Evolutionary conservation across 306 rosid genomes (phyloP).

Genomic region (Citrullus mucosospermus): DNA sequence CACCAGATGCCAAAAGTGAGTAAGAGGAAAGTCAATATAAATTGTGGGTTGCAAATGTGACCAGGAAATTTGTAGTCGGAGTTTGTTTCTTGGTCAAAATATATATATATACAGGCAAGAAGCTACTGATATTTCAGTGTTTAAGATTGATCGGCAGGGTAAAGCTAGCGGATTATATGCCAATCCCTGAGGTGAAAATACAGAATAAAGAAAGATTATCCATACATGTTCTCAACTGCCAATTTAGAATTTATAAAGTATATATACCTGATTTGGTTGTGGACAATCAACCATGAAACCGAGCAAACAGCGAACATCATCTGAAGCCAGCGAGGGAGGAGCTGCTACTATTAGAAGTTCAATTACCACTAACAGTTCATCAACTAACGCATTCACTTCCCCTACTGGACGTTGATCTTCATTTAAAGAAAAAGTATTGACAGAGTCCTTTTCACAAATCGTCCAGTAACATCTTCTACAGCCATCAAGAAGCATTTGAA

Average conservation of each 20-base stretch:
- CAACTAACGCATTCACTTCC: constrained; percentile 96
- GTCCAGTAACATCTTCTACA: constrained; percentile 95
- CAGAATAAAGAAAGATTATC: not conserved
- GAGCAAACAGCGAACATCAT: constrained; percentile 74
- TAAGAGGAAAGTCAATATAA: not conserved
- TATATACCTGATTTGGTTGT: constrained; percentile 78
- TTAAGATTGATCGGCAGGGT: not conserved
- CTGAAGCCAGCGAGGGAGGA: constrained; percentile 54
- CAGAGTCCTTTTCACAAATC: constrained; percentile 69
- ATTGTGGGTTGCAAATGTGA: not conserved
- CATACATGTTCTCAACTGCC: not conserved
- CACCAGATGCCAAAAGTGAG: not conserved
- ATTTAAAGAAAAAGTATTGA: constrained; percentile 52
- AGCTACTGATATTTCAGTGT: not conserved
- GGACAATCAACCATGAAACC: constrained; percentile 90
- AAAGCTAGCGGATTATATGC: not conserved
- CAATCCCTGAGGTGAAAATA: not conserved
- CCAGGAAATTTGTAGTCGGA: not conserved
- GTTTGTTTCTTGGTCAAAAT: not conserved
- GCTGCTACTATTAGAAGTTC: constrained; percentile 86
- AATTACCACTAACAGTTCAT: constrained; percentile 79
- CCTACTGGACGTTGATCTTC: constrained; percentile 71
- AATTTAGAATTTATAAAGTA: constrained; percentile 6
- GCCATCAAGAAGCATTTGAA: constrained; percentile 94
- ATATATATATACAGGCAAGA: not conserved